Conservation (phyloP, 2,329 filamentous ascomycete species). For the Triangularia setosa region DNA sequence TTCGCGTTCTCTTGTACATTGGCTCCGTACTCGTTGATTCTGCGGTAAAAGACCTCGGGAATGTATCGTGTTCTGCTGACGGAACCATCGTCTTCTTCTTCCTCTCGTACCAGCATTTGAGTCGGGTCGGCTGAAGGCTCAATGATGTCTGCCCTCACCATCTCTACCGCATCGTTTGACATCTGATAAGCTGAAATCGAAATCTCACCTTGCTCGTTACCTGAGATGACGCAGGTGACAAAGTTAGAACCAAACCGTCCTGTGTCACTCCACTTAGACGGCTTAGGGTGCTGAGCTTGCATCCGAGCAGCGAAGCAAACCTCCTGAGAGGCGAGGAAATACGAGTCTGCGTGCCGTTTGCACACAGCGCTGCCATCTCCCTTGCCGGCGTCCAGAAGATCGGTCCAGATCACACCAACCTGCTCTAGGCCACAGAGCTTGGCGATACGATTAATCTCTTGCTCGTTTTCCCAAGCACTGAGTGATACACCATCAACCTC, state of each 20-base stretch:
- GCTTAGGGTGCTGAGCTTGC: slow-evolving; percentile 82
- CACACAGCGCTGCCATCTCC: slow-evolving; percentile 86
- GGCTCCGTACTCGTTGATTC: slow-evolving; percentile 92
- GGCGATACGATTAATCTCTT: slow-evolving; percentile 76
- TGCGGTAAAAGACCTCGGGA: slow-evolving; percentile 93
- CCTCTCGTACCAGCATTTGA: slow-evolving; percentile 90
- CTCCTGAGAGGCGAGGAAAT: slow-evolving; percentile 89
- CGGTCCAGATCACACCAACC: slow-evolving; percentile 92
- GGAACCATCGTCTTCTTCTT: slow-evolving; percentile 75
- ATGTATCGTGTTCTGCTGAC: slow-evolving; percentile 77
- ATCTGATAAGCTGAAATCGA: slow-evolving; percentile 89
- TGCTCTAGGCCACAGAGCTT: slow-evolving; percentile 79
- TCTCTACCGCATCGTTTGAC: slow-evolving; percentile 92
- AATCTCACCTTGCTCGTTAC: slow-evolving; percentile 84
- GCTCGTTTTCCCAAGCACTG: slow-evolving; percentile 79
- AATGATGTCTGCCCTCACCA: slow-evolving; percentile 91
- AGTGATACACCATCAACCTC: slow-evolving; percentile 86
- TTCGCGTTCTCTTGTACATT: slow-evolving; percentile 98
- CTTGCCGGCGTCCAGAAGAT: slow-evolving; percentile 75
- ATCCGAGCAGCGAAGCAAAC: slow-evolving; percentile 83
- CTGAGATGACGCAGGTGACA: slow-evolving; percentile 93
- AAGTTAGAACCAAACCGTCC: slow-evolving; percentile 94
- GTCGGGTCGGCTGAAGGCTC: slow-evolving; percentile 91
- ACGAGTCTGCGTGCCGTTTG: slow-evolving; percentile 93
- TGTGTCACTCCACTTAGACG: slow-evolving; percentile 95